Percentiles rank a stretch among this genome's conserved stretches.
These are phyloP conservation scores for Debaryomyces prosopidis DNA, from an alignment of 805 yeast species.

Conservation along the genomic window DNA sequence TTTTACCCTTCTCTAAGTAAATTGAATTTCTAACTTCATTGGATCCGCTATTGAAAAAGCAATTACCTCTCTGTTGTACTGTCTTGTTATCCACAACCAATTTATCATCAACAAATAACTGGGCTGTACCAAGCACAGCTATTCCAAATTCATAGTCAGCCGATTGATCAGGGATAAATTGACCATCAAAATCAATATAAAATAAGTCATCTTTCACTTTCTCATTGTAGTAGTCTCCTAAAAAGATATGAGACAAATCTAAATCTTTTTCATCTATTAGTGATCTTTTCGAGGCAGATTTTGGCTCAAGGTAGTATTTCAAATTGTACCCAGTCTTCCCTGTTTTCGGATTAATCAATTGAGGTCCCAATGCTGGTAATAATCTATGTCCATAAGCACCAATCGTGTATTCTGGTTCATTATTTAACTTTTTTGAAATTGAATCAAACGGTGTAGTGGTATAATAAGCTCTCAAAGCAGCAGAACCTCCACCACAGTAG, in stretches of 20 bases:
- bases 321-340: slow-evolving; percentile 24
- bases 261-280: slow-evolving; percentile 19
- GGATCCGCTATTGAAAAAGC: slow-evolving; percentile 52
- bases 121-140: slow-evolving; percentile 55
- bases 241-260: slow-evolving; percentile 15
- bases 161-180: slow-evolving; percentile 44
- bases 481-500: slow-evolving; percentile 37
- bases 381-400: slow-evolving; percentile 31
- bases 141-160: slow-evolving; percentile 55
- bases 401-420: slow-evolving; percentile 23
- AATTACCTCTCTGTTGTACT: slow-evolving; percentile 47
- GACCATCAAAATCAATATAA: slow-evolving; percentile 45
- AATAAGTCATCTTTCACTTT: slow-evolving; percentile 24
- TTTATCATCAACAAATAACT: slow-evolving; percentile 51
- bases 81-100: slow-evolving; percentile 58
- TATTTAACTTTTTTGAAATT: slow-evolving; percentile 15
- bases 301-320: slow-evolving; percentile 21
- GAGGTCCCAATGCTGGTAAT: slow-evolving; percentile 27
- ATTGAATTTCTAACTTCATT: slow-evolving; percentile 45
- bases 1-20: slow-evolving; percentile 42
- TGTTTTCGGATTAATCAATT: slow-evolving; percentile 19
- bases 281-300: not conserved
- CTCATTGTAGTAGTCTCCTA: slow-evolving; percentile 21
- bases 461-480: slow-evolving; percentile 26
- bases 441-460: slow-evolving; percentile 26